Base-by-base conservation (phyloP, 305 asterid species). In the Solanum aculeatissimum region DNA sequence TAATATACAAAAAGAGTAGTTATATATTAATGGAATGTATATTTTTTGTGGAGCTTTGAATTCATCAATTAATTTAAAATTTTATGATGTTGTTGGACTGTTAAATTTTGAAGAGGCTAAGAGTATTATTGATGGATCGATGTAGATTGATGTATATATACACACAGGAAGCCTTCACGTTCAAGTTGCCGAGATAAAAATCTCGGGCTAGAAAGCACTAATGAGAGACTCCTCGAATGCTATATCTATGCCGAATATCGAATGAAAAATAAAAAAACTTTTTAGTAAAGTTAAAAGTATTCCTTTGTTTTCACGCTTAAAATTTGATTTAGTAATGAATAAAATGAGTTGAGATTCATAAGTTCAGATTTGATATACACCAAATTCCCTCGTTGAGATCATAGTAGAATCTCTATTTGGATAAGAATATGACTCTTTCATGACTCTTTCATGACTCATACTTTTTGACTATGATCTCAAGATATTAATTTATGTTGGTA, bases 121-220 rank as follows among this genome's bases (percentile, higher is more conserved):
- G 32, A 29, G 2, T 29, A 29, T 29, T 29, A 29, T 2, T 29
- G 32, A 29, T 29, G 32, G 32, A 29, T 29, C 32, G 32, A 29
- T 29, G 32, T 29, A 29, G 32, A n/a, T n/a, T n/a, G n/a, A n/a
- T n/a, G n/a, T n/a, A n/a, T n/a, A n/a, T n/a, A n/a, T n/a, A n/a
- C n/a, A n/a, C n/a, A n/a, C n/a, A n/a, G n/a, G n/a, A n/a, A 7
- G 0, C 19, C 0, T 8, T n/a, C 12, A 5, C 1, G 4, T 9
- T 54, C 25, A 7, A 7, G 62, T 12, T 54, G 2, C 7, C 21
- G 6, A 18, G 9, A 54, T 54, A 21, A 54, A 54, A 0, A 9
- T 19, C 25, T 55, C 13, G 3, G 0, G 2, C 19, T 55, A 9
- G 13, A 55, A 55, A 1, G 1, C 63, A 55, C 27, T 55, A n/a